Evolutionary conservation across 176 grass and related monocot species (phyloP), one percentile per base, ranked within the genome.

Genomic region (Oryza punctata): DNA sequence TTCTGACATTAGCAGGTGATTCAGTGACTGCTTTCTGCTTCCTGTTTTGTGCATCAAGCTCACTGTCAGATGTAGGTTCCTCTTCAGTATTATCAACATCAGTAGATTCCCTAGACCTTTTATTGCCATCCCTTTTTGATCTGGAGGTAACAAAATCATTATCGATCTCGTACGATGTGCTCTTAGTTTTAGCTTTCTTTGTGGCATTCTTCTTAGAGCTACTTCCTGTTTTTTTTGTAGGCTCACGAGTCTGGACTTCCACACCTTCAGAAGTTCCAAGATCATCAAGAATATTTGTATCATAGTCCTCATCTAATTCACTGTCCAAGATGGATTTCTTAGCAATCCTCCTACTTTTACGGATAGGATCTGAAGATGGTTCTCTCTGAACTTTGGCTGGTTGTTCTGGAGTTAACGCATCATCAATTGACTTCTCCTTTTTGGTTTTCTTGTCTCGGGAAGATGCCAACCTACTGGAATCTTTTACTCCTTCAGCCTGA

Each of bases 341-440:
- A 82, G 87, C 85, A 69, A 94, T 26, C 63, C 93, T 92, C 73
- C 91, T 92, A 63, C 93, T 94, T 82, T 94, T 94, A 77, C 93
- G 87, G 16, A 91, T 83, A 86, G 85, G 90, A 59, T 92, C 82
- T 28, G 90, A 90, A 76, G 85, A 73, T 3, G 30, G 61, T 60
- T 77, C 69, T 50, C 82, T 77, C 6, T 85, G 87, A 76, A 75
- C 26, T 67, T 67, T 88, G 8, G 43, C 66, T 69, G 59, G 72
- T 81, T 91, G 88, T 71, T 88, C 89, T 4, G 18, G 79, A 69
- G 43, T 63, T 28, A 77, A 70, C 45, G 75, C 80, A 66, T 88
- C 78, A 72, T 90, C 85, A 76, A 41, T 69, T 12, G 26, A 37
- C 67, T 64, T 82, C 65, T 65, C 84, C 59, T 69, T 84, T 79